Evolutionary conservation across 2,329 filamentous ascomycete genomes (phyloP).

Genomic region (Metarhizium sp.): DNA sequence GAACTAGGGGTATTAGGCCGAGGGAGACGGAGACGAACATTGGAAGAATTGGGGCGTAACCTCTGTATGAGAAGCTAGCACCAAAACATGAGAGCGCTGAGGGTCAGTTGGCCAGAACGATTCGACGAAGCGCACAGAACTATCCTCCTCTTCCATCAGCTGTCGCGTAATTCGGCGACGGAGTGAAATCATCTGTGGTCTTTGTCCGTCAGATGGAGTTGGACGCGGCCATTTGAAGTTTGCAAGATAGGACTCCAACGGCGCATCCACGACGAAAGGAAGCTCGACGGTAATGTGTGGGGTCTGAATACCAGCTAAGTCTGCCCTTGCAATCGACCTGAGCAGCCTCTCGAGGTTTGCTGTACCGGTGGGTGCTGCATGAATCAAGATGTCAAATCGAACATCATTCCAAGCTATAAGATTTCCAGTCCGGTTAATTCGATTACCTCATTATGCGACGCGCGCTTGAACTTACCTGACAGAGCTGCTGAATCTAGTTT

Average conservation of each 20-base stretch:
- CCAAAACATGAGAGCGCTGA: conserved; percentile 62
- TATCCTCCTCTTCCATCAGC: conserved; percentile 55
- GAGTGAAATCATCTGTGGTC: conserved; percentile 53
- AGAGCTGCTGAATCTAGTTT: conserved; percentile 66
- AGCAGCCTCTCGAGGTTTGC: conserved; percentile 71
- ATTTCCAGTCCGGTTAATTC: conserved; percentile 3
- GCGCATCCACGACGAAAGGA: conserved; percentile 57
- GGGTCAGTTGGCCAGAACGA: conserved; percentile 72
- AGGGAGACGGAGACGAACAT: conserved; percentile 34
- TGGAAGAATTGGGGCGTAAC: conserved; percentile 76
- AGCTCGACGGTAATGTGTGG: conserved; percentile 82
- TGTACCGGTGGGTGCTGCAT: conserved; percentile 60
- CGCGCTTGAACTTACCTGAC: conserved; percentile 34
- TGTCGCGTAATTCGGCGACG: conserved; percentile 61
- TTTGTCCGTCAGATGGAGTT: conserved; percentile 24
- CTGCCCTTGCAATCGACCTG: conserved; percentile 62
- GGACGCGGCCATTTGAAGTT: conserved; percentile 58
- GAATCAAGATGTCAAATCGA: conserved; percentile 73
- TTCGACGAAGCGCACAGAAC: conserved; percentile 69
- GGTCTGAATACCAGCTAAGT: conserved; percentile 59
- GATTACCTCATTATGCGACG: not conserved
- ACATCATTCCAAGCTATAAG: conserved; percentile 64
- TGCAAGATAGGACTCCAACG: conserved; percentile 53
- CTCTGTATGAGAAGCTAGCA: conserved; percentile 74
- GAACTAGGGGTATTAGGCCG: not conserved